Evolutionary conservation across 1,284 basidiomycete genomes (phyloP).

Genomic region (Rhodotorula sp.): DNA sequence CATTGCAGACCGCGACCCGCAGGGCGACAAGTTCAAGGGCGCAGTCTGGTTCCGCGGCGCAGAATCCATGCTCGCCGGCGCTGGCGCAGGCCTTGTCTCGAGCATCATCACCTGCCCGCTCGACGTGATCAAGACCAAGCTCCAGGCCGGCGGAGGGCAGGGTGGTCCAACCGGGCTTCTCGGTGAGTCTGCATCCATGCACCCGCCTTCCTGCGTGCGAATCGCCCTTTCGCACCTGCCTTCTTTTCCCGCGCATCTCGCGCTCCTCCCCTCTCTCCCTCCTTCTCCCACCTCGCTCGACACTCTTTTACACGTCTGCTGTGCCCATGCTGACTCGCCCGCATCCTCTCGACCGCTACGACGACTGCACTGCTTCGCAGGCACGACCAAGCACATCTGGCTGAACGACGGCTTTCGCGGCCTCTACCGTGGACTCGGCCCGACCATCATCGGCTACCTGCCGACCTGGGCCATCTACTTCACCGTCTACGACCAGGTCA

Average conservation of each 20-base stretch:
- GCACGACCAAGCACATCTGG: conserved; percentile 71
- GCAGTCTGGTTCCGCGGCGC: conserved; percentile 43
- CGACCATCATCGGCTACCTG: conserved; percentile 91
- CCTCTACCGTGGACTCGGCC: conserved; percentile 88
- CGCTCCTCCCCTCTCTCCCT: neutral
- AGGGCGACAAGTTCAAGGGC: conserved; percentile 12
- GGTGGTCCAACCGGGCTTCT: conserved; percentile 61
- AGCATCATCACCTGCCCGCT: conserved; percentile 94
- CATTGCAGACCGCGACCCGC: conserved; percentile 31
- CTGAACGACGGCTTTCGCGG: conserved; percentile 76
- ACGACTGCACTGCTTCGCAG: conserved; percentile 44
- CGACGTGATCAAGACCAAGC: conserved; percentile 94
- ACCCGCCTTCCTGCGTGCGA: conserved; percentile 41
- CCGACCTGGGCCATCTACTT: conserved; percentile 99
- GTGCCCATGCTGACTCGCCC: neutral
- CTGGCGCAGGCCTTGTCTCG: conserved; percentile 76
- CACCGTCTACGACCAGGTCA: conserved; percentile 92
- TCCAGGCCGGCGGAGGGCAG: conserved; percentile 74
- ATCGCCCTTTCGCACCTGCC: conserved; percentile 19
- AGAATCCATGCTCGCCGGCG: conserved; percentile 57
- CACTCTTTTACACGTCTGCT: neutral
- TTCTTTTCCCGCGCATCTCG: neutral
- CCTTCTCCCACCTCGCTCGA: no score
- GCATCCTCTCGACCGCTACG: neutral
- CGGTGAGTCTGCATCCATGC: conserved; percentile 57